Percentiles rank a stretch among this genome's conserved stretches.
phyloP scores from a whole-genome alignment of 2,329 filamentous ascomycete species.

The Aureobasidium sp. region DNA sequence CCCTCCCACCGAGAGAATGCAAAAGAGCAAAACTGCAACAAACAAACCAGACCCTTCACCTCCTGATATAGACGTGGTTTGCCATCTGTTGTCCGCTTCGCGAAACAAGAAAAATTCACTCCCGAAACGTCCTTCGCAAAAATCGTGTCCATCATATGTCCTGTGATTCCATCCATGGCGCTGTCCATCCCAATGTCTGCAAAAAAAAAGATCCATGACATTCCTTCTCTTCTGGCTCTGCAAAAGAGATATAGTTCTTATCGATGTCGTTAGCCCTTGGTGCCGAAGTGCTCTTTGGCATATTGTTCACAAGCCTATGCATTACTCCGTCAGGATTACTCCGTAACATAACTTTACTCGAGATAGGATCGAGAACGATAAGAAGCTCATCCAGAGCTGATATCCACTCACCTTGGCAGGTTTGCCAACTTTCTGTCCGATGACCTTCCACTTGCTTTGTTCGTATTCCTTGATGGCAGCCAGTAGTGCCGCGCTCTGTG shows the following conservation, averaged over 20 bases:
- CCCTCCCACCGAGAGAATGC: too few relatives aligned
- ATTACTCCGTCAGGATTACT: not conserved
- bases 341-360: not conserved
- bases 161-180: not conserved
- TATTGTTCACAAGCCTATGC: slow-evolving; percentile 86
- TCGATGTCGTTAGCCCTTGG: slow-evolving; percentile 39
- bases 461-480: slow-evolving; percentile 99
- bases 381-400: too few relatives aligned
- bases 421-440: slow-evolving; percentile 97
- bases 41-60: too few relatives aligned
- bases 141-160: not conserved
- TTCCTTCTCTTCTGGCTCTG: not conserved
- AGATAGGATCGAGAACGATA: not conserved
- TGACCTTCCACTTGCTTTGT: slow-evolving; percentile 98
- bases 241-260: too few relatives aligned
- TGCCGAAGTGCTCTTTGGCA: slow-evolving; percentile 93
- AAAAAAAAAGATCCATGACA: not conserved
- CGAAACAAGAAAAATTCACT: too few relatives aligned
- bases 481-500: slow-evolving; percentile 64
- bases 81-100: too few relatives aligned
- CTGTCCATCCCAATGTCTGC: not conserved
- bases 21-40: too few relatives aligned
- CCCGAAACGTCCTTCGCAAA: too few relatives aligned
- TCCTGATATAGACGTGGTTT: too few relatives aligned
- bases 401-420: slow-evolving; percentile 79